Conservation (phyloP, 2,329 filamentous ascomycete genomes). For the Phialophora chinensis region DNA sequence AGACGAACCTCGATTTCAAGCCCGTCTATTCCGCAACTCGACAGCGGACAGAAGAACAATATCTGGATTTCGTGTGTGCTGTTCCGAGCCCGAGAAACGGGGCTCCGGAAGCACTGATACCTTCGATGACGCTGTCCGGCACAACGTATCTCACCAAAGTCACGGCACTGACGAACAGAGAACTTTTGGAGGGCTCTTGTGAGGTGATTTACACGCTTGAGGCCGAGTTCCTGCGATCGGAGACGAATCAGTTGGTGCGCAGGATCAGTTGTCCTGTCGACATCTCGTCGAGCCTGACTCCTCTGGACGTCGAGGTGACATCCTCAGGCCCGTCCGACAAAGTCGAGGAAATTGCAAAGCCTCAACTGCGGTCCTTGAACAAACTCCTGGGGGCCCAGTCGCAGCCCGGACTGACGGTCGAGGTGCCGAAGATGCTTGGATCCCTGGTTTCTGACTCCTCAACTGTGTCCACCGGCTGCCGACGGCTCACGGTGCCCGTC, state of each 20-base stretch:
- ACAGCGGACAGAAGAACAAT: conserved; percentile 28
- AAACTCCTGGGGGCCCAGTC: conserved; percentile 15
- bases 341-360: conserved; percentile 26
- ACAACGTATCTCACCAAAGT: conserved; percentile 33
- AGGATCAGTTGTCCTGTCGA: conserved; percentile 31
- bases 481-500: conserved; percentile 31
- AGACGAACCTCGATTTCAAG: conserved; percentile 30
- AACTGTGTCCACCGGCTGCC: conserved; percentile 27
- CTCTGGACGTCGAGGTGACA: conserved; percentile 28
- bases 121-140: conserved; percentile 31
- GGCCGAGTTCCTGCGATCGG: conserved; percentile 29
- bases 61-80: conserved; percentile 29
- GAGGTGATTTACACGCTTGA: conserved; percentile 34
- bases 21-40: conserved; percentile 28
- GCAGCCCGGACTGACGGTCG: conserved; percentile 27
- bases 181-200: conserved; percentile 32
- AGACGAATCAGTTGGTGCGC: conserved; percentile 23
- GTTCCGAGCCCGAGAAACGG: conserved; percentile 16
- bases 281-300: conserved; percentile 26
- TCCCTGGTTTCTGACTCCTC: conserved; percentile 24
- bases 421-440: conserved; percentile 30
- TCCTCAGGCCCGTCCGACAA: neutral
- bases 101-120: conserved; percentile 22
- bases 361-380: conserved; percentile 23
- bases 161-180: conserved; percentile 29